Percentiles rank a stretch among this genome's conserved stretches.
These are phyloP conservation scores for Leccinum pachyderme DNA, from an alignment of 1,284 basidiomycete genomes.

Conservation along the genomic window DNA sequence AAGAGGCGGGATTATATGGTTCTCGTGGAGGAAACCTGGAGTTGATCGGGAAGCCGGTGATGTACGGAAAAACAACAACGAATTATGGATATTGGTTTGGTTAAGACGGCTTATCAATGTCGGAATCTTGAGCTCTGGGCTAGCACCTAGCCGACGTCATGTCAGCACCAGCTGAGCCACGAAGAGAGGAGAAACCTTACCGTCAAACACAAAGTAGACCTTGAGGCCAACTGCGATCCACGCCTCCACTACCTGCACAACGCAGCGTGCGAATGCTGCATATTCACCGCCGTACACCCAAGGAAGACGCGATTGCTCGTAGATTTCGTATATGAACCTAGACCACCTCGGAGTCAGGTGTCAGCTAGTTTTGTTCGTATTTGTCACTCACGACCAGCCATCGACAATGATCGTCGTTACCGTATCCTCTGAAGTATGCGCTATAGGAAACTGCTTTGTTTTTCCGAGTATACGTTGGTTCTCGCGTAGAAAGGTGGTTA, in stretches of 20 bases:
- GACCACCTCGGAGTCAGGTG: neutral
- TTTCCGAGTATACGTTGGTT: slow-evolving; percentile 61
- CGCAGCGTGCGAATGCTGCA: slow-evolving; percentile 50
- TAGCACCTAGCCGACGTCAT: slow-evolving; percentile 51
- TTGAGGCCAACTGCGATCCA: slow-evolving; percentile 76
- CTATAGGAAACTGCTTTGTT: slow-evolving; percentile 39
- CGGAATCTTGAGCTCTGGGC: slow-evolving; percentile 71
- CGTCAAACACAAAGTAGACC: slow-evolving; percentile 90
- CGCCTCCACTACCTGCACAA: slow-evolving; percentile 55
- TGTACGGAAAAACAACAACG: slow-evolving; percentile 82
- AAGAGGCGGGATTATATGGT: slow-evolving; percentile 76
- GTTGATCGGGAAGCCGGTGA: slow-evolving; percentile 67
- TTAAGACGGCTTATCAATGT: slow-evolving; percentile 63
- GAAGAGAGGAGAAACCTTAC: slow-evolving; percentile 44
- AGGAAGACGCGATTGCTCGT: slow-evolving; percentile 61
- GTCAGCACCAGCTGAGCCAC: slow-evolving; percentile 26
- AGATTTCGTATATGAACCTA: slow-evolving; percentile 79
- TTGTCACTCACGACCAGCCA: slow-evolving; percentile 79
- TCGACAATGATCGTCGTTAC: slow-evolving; percentile 66
- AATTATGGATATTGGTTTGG: slow-evolving; percentile 58
- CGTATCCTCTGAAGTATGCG: slow-evolving; percentile 10
- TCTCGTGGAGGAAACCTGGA: slow-evolving; percentile 69
- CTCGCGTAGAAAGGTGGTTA: slow-evolving; percentile 77
- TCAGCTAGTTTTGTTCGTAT: neutral
- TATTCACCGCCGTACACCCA: slow-evolving; percentile 91